Evolutionary conservation across 805 yeast species (phyloP).

Genomic region (Nematodospora valgi): DNA sequence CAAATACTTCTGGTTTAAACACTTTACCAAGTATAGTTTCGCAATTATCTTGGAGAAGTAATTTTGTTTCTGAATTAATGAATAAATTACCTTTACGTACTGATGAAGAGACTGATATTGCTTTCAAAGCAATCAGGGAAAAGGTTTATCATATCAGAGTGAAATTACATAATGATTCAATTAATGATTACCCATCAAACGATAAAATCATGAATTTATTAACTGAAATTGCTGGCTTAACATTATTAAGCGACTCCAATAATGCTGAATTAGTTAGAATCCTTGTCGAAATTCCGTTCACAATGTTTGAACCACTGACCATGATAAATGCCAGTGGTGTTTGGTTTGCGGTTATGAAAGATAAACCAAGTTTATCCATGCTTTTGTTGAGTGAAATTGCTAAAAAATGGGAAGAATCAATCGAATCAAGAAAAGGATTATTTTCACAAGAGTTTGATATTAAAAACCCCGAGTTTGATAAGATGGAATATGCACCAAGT

Average conservation of each 20-base stretch:
- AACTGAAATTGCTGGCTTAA: conserved; percentile 41
- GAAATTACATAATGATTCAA: conserved; percentile 5
- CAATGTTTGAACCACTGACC: conserved; percentile 53
- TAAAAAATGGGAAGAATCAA: conserved; percentile 63
- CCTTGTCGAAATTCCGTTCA: conserved; percentile 70
- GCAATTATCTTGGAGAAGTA: conserved; percentile 69
- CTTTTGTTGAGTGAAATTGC: conserved; percentile 68
- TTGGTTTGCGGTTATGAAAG: conserved; percentile 79
- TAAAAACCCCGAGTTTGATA: conserved; percentile 54
- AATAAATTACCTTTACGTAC: conserved; percentile 17
- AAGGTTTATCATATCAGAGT: conserved; percentile 19
- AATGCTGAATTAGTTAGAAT: conserved; percentile 47
- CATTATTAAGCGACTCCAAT: conserved; percentile 30
- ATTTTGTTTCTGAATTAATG: conserved; percentile 32
- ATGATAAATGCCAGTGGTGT: conserved; percentile 66
- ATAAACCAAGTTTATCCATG: conserved; percentile 54
- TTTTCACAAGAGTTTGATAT: conserved; percentile 57
- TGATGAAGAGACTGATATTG: conserved; percentile 22
- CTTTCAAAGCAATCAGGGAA: conserved; percentile 24
- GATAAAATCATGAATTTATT: conserved; percentile 40
- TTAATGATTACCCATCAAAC: conserved; percentile 4
- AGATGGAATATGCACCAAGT: conserved; percentile 90
- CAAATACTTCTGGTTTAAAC: conserved; percentile 37
- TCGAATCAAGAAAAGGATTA: conserved; percentile 59
- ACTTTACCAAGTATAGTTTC: conserved; percentile 72